Evolutionary conservation across 306 rosid genomes (phyloP).

Genomic region (Luffa acutangula): DNA sequence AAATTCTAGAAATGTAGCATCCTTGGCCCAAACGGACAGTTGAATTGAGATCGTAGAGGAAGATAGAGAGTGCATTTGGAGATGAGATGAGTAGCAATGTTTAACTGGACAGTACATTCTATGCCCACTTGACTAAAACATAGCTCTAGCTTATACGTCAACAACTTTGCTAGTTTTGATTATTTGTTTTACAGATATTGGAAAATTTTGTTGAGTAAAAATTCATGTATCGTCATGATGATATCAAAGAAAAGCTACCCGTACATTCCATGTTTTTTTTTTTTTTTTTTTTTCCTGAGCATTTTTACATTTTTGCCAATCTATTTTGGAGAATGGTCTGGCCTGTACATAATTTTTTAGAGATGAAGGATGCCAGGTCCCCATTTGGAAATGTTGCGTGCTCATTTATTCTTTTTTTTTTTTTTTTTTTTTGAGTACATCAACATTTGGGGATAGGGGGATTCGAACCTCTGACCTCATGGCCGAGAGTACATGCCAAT

Average conservation of each 20-base stretch:
- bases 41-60: slow-evolving; percentile 12
- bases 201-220: not conserved
- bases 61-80: slow-evolving; percentile 5
- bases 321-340: not conserved
- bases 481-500: too few species aligned
- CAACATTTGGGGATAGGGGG: too few species aligned
- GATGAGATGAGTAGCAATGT: not conserved
- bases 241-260: not conserved
- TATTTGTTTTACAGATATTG: not conserved
- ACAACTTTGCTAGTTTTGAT: not conserved
- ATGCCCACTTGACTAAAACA: not conserved
- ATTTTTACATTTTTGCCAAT: not conserved
- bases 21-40: slow-evolving; percentile 6
- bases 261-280: not conserved
- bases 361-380: not conserved
- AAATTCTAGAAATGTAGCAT: slow-evolving; percentile 2
- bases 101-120: not conserved
- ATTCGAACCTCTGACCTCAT: too few species aligned
- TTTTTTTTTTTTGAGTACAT: too few species aligned
- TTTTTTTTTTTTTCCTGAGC: not conserved
- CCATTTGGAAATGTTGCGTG: not conserved
- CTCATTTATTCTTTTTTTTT: too few species aligned
- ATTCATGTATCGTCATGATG: not conserved
- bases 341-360: not conserved
- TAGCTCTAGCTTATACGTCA: slow-evolving; percentile 2